These are phyloP conservation scores for Populus hybrid DNA, from an alignment of 441 rosid genomes.

Conservation along the genomic window DNA sequence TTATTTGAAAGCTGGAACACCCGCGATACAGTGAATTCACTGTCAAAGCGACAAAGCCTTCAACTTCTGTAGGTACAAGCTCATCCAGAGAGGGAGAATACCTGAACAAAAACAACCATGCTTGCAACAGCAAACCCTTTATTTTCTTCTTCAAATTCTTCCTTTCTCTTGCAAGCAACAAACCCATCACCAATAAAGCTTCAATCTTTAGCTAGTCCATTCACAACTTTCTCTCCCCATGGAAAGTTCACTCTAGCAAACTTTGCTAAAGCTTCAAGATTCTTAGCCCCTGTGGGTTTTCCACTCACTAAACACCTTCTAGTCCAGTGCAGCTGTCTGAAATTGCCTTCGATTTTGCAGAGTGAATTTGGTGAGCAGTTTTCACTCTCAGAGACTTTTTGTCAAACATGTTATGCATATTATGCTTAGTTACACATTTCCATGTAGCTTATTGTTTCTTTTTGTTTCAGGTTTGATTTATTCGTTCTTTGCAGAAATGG, in stretches of 20 bases:
- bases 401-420: slow-evolving; percentile 16
- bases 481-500: slow-evolving; percentile 44
- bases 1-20: too few species aligned
- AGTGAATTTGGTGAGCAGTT: slow-evolving; percentile 33
- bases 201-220: neutral
- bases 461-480: slow-evolving; percentile 37
- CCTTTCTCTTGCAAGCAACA: neutral
- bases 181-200: neutral
- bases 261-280: neutral
- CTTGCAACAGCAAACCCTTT: neutral
- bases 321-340: slow-evolving; percentile 26
- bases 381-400: slow-evolving; percentile 22
- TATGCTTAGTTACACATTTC: neutral
- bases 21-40: neutral
- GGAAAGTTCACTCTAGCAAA: neutral
- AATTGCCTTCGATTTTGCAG: slow-evolving; percentile 3
- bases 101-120: neutral
- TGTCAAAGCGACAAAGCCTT: neutral
- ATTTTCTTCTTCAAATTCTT: neutral
- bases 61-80: neutral
- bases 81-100: neutral
- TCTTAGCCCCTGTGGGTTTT: slow-evolving; percentile 12
- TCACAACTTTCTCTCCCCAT: neutral
- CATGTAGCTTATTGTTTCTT: slow-evolving; percentile 1
- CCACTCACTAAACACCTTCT: slow-evolving; percentile 15